A percentile compares a stretch with the other conserved stretches of the same genome.
Evolutionary conservation across 805 yeast genomes (phyloP).

Genomic region (Crinitomyces ghanaensis): DNA sequence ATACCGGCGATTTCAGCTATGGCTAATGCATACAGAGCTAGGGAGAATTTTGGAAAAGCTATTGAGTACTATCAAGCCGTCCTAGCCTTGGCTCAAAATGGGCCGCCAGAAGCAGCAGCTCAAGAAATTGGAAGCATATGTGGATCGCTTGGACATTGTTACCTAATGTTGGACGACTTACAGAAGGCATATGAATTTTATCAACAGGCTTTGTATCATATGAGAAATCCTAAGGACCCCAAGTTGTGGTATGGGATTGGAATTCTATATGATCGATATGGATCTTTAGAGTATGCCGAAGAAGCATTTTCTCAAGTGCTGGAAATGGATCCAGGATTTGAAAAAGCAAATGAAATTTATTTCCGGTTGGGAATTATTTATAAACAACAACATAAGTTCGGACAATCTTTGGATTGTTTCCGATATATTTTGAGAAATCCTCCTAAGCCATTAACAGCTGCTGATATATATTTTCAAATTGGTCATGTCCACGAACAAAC

Average conservation of each 20-base stretch:
- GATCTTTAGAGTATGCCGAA: constrained; percentile 93
- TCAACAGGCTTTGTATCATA: constrained; percentile 86
- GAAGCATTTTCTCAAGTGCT: constrained; percentile 95
- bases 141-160: constrained; percentile 93
- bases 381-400: constrained; percentile 83
- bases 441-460: constrained; percentile 90
- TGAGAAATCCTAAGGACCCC: constrained; percentile 90
- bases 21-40: constrained; percentile 78
- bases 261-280: constrained; percentile 89
- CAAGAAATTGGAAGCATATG: constrained; percentile 93
- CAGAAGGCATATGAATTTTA: constrained; percentile 94
- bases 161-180: constrained; percentile 89
- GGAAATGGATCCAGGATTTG: constrained; percentile 92
- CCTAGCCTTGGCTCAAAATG: constrained; percentile 54
- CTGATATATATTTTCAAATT: constrained; percentile 97
- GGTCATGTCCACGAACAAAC: constrained; percentile 93
- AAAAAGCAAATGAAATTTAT: constrained; percentile 91
- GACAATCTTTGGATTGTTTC: constrained; percentile 87
- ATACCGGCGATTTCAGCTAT: constrained; percentile 75
- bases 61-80: constrained; percentile 90
- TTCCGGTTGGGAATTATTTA: constrained; percentile 93
- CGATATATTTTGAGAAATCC: constrained; percentile 83
- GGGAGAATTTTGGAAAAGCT: constrained; percentile 87
- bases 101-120: no score
- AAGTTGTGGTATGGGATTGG: constrained; percentile 99